A percentile compares a stretch with the other conserved stretches of the same genome.
Evolutionary conservation across 768 basidiomycete genomes (phyloP).

Genomic region (Cystobasidium tubakii): DNA sequence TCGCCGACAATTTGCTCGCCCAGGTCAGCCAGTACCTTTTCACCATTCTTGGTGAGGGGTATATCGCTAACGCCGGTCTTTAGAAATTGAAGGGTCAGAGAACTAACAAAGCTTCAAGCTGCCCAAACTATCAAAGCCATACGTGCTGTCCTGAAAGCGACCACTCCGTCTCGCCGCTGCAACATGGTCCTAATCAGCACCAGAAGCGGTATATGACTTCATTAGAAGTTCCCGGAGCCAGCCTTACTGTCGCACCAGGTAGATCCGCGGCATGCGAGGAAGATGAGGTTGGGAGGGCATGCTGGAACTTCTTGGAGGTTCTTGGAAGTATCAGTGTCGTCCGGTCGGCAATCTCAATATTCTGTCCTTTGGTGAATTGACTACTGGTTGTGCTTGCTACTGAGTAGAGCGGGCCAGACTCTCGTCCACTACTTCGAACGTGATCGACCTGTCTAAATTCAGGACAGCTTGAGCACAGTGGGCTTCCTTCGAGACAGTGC

Average conservation of each 20-base stretch:
- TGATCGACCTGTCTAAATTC: too few species aligned
- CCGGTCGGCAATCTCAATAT: too few species aligned
- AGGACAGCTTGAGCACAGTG: too few species aligned
- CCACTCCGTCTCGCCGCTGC: conserved; percentile 31
- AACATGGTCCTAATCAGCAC: neutral
- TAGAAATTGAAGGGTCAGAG: neutral
- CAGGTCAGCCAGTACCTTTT: conserved; percentile 8
- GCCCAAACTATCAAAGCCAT: neutral
- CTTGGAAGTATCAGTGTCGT: too few species aligned
- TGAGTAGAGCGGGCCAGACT: too few species aligned
- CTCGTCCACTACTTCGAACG: too few species aligned
- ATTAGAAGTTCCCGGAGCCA: neutral
- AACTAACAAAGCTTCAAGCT: neutral
- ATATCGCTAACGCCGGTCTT: conserved; percentile 32
- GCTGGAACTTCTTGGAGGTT: neutral
- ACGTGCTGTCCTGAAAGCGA: conserved; percentile 33
- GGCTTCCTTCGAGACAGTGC: too few species aligned
- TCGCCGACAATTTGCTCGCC: conserved; percentile 27
- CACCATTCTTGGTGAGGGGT: conserved; percentile 33
- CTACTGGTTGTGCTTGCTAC: too few species aligned
- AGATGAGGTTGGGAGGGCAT: conserved; percentile 37
- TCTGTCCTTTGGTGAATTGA: too few species aligned
- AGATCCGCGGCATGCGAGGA: conserved; percentile 33
- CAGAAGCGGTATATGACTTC: neutral
- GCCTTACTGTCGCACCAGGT: conserved; percentile 27